Base-by-base conservation (phyloP, 2,329 filamentous ascomycete species). In the Fusarium sp. region DNA sequence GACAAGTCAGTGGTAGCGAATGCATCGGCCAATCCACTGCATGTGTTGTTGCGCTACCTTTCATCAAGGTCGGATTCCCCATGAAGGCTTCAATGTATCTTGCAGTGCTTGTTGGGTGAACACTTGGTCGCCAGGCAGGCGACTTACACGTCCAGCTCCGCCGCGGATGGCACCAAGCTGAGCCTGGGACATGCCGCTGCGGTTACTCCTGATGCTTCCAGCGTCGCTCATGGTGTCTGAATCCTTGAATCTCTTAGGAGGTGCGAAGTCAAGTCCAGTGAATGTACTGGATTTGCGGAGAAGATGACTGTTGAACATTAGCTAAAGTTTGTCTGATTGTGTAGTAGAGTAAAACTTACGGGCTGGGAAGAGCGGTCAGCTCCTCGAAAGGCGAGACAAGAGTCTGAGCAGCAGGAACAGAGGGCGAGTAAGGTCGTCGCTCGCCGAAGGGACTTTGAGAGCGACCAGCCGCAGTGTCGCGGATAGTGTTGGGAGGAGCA, bases 311-410 rank as follows among this genome's bases (percentile, higher is more conserved):
- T 8, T 6, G 4, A 1, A 42, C 39, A 73, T 82, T 79, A 84
- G 81, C 59, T 49, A 44, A 18, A 13, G 29, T 41, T 2, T 3
- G 27, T 35, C 6, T 15, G 13, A 13, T 20, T 18, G 12, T 27
- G 4, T 4, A 6, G 25, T 14, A 14, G 6, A 18, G 13, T 52
- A 70, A 31, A 70, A 92, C 93, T 92, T 90, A 95, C 90, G 96
- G 94, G 87, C 94, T 98, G 41, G 96, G 96, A 71, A 99, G 90
- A 13, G 88, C 87, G 17, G 92, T 83, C 69, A 98, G 90, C 65
- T 98, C 95, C 62, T 98, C 95, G 81, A 94, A 98, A 9, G 94
- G 88, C 66, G 92, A 94, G 29, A 88, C 91, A 42, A 98, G 86
- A 2, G 95, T 95, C n/a, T 91, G 92, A 79, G 93, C 92, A 35